Conservation (phyloP, 2,329 filamentous ascomycete genomes). For the Sporothrix humicola region DNA sequence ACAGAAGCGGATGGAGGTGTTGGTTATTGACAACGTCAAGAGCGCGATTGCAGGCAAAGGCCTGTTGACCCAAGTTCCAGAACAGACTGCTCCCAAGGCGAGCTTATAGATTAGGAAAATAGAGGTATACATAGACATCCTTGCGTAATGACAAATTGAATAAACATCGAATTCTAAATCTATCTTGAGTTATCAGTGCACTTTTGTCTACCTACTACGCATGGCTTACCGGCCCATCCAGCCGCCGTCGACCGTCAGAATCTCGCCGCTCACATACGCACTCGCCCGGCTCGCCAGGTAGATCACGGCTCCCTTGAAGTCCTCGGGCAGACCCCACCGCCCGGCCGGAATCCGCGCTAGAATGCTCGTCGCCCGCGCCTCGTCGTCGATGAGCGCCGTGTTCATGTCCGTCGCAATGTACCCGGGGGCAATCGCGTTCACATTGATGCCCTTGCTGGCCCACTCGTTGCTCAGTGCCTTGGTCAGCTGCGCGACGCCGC, state of each 20-base stretch:
- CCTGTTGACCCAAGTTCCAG: constrained; percentile 13
- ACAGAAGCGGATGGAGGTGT: constrained; percentile 30
- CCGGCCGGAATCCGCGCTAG: constrained; percentile 81
- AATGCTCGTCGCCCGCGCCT: constrained; percentile 73
- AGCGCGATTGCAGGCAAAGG: constrained; percentile 24
- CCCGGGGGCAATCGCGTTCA: constrained; percentile 88
- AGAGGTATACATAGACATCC: not conserved
- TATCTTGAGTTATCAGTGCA: not conserved
- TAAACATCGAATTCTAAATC: not conserved
- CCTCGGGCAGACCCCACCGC: constrained; percentile 80
- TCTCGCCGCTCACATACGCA: constrained; percentile 80
- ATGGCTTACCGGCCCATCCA: constrained; percentile 79
- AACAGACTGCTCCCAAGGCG: not conserved
- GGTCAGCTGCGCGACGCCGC: constrained; percentile 81
- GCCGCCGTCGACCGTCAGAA: constrained; percentile 84
- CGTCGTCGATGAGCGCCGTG: constrained; percentile 75
- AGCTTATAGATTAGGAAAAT: not conserved
- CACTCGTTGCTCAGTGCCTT: constrained; percentile 89
- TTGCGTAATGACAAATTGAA: not conserved
- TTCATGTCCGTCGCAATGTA: constrained; percentile 98
- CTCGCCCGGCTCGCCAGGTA: constrained; percentile 79
- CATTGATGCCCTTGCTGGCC: constrained; percentile 76
- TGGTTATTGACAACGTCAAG: constrained; percentile 29
- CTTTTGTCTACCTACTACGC: not conserved
- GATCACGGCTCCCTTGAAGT: constrained; percentile 84